Evolutionary conservation across 1,139 yeast species (phyloP).

Genomic region (Kurtzmaniella quercitrusa): DNA sequence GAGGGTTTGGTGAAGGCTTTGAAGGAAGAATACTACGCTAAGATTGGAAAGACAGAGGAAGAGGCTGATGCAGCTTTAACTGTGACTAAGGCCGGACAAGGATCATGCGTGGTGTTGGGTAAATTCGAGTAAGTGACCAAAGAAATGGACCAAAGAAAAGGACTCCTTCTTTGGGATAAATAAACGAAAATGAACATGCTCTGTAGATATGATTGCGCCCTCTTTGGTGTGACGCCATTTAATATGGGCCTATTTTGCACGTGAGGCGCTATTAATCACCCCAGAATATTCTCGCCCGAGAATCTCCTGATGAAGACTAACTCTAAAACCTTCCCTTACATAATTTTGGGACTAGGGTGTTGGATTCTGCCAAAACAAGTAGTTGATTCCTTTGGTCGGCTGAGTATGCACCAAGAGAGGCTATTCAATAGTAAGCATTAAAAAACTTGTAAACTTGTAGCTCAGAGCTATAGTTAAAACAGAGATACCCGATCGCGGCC

Average conservation of each 20-base stretch:
- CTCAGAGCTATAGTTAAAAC: background rate
- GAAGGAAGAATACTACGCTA: conserved; percentile 45
- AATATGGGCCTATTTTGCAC: background rate
- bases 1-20: conserved; percentile 44
- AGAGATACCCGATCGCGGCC: background rate
- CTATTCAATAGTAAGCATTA: too few relatives aligned
- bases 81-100: conserved; percentile 56
- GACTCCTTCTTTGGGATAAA: background rate
- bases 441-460: background rate
- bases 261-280: background rate
- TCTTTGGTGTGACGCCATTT: too few relatives aligned
- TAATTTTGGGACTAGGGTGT: background rate
- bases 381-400: too few relatives aligned
- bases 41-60: conserved; percentile 40
- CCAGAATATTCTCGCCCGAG: background rate
- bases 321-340: background rate
- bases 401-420: too few relatives aligned
- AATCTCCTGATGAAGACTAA: background rate
- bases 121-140: background rate
- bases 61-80: conserved; percentile 52
- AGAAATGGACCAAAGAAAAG: too few relatives aligned
- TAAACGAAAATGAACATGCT: background rate
- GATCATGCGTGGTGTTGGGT: conserved; percentile 34
- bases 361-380: too few relatives aligned
- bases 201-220: too few relatives aligned